These are phyloP conservation scores for Zygnema cylindricum DNA, from an alignment of 139 green algal species.

Conservation along the genomic window DNA sequence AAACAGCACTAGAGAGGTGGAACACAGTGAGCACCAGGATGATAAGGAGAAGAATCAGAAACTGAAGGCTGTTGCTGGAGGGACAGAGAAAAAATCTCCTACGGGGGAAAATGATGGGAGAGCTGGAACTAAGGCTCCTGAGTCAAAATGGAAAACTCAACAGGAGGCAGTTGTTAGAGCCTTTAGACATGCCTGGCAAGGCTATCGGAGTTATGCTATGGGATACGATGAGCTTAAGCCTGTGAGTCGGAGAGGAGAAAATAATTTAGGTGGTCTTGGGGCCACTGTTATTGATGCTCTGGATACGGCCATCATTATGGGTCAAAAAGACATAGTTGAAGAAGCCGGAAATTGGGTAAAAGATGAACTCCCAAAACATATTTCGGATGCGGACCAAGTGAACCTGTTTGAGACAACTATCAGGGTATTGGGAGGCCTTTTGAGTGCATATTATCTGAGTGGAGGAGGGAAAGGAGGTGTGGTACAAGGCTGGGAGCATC, in stretches of 20 bases:
- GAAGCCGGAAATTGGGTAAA: conserved; percentile 72
- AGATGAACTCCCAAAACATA: background rate
- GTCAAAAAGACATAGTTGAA: conserved; percentile 69
- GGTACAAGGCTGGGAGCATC: background rate
- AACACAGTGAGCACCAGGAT: background rate
- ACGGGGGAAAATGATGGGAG: too few species aligned
- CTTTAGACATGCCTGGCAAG: conserved; percentile 72
- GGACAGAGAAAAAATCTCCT: too few species aligned
- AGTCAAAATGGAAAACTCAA: conserved; percentile 30
- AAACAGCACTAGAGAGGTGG: background rate
- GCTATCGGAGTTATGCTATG: conserved; percentile 70
- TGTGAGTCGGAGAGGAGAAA: conserved; percentile 70
- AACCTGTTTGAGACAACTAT: conserved; percentile 95
- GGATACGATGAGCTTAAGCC: conserved; percentile 75
- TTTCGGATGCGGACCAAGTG: conserved; percentile 44
- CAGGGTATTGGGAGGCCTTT: conserved; percentile 85
- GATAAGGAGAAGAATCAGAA: background rate
- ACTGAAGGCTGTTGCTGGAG: background rate
- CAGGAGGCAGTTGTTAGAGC: conserved; percentile 57
- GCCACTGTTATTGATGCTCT: conserved; percentile 72
- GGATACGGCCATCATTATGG: conserved; percentile 81
- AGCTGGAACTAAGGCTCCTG: too few species aligned
- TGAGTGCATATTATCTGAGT: conserved; percentile 79
- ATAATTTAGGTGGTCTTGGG: conserved; percentile 67
- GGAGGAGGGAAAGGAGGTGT: background rate